Evolutionary conservation across 202 grass and related monocot species (phyloP).

Genomic region (Schoenoplectus tabernaemontani): DNA sequence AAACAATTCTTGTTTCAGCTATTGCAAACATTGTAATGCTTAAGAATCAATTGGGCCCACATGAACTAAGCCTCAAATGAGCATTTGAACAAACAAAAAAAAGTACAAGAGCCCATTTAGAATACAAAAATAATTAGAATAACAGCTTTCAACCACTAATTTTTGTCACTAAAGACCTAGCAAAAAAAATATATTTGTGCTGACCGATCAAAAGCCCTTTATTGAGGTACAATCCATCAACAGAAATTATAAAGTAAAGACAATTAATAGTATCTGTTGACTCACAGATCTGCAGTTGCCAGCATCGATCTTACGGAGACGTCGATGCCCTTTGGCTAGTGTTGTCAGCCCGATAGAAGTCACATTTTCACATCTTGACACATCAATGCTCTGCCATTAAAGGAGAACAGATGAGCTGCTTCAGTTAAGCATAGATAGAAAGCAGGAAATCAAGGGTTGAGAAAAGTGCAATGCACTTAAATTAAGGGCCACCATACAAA

Average conservation of each 20-base stretch:
- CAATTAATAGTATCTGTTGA: conserved; percentile 19
- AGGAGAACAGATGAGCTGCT: background rate
- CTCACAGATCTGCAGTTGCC: conserved; percentile 80
- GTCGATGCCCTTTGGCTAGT: conserved; percentile 54
- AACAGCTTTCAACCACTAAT: background rate
- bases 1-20: background rate
- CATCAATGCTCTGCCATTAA: conserved; percentile 66
- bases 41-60: background rate
- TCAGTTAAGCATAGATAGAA: background rate
- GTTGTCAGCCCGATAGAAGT: conserved; percentile 62
- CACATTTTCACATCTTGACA: conserved; percentile 82
- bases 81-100: background rate
- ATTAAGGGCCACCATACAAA: background rate
- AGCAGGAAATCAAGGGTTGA: background rate
- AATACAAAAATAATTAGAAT: background rate
- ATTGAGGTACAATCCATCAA: background rate
- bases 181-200: background rate
- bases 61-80: background rate
- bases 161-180: background rate
- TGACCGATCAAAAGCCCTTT: background rate
- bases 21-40: background rate
- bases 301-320: conserved; percentile 65
- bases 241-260: background rate
- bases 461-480: background rate
- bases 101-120: background rate